Evolutionary conservation across 805 yeast species (phyloP), one percentile per base, ranked within the genome.

Genomic region (Suhomyces sp.): DNA sequence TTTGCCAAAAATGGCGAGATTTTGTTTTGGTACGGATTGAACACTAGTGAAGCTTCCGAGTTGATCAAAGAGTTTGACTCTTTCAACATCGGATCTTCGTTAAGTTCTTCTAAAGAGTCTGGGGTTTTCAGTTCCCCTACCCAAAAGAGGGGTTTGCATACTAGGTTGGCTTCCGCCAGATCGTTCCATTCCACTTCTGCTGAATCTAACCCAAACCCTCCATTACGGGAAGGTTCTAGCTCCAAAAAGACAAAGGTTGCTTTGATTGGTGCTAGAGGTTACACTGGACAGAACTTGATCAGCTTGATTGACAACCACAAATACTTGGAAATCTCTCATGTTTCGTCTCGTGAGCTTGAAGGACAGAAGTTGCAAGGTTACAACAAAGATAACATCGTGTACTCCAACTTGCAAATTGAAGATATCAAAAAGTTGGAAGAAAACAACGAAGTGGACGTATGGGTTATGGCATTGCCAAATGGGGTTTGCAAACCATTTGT

Each of bases 391-490:
- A 83, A 87, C 53, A 81, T 93, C 50, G 78, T 81, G 49, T 94
- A 94, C 72, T 89, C 89, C 55, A 94, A 92, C 71, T 77, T 94
- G 60, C 92, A 86, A 65, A 80, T 86, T 44, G 97, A 90, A 63
- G 98, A 94, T 61, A 86, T 94, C 58, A 83, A 83, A 64, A 73
- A 77, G 57, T 73, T 94, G 56, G 99, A 93, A 71, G 79, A 84
- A 57, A 75, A 83, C 46, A 82, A 84, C 47, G 88, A 82, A 49
- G 89, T 94, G 53, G 99, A 94, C 64, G 86, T 92, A 48, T 94
- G 99, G 99, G 96, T 96, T 24, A 94, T 96, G 99, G 99, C 99
- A 1, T 80, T 94, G 63, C 99, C 99, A 57, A 94, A 94, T 68
- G 97, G 97, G 46, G 97, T 94, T 37, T 94, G 98, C 66, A 84